Evolutionary conservation across 495 filamentous ascomycete species (phyloP), one percentile per base, ranked within the genome.

Genomic region (Podospora bellae-mahoneyi): DNA sequence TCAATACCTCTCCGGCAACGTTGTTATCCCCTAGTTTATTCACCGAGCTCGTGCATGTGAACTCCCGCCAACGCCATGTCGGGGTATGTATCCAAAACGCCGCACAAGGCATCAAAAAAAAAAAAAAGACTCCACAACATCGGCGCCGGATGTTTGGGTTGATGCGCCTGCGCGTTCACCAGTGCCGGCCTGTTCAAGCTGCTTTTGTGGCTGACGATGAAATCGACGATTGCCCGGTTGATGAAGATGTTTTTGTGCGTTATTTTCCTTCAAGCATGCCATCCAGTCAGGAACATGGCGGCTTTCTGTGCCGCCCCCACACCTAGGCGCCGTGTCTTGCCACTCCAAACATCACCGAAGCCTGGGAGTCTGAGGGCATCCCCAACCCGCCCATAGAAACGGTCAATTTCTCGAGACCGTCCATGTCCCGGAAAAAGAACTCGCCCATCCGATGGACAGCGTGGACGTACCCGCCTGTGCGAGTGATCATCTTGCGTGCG

Each of bases 21-120:
- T 32, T 7, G 5, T 48, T 6, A 2, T 32, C 39, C 5, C 39
- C 39, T 2, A 48, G 23, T 23, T 23, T 48, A 48, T 10, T 48
- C 39, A 48, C 39, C 39, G 10, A 10, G 39, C 39, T 44, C 32
- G 28, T 48, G 20, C 23, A 63, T 6, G 30, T 63, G 3, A 48
- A 48, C 18, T 39, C 32, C 32, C 16, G 61, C 4, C 30, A 63
- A 63, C 1, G 61, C 61, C 27, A 63, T 18, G 5, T 26, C 61
- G 19, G 0, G 0, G 1, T 63, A 10, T 10, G 19, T 15, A 48
- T 63, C 19, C n/a, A 44, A 26, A 2, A 32, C 61, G 27, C 5
- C n/a, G 30, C 28, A 44, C 18, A 63, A n/a, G 16, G 9, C 13
- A 19, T 63, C 61, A 63, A 63, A 53, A 13, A 13, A 63, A 63